Evolutionary conservation across 352 stramenopile species (phyloP), one percentile per base, ranked within the genome.

Genomic region (Phytophthora rubi): DNA sequence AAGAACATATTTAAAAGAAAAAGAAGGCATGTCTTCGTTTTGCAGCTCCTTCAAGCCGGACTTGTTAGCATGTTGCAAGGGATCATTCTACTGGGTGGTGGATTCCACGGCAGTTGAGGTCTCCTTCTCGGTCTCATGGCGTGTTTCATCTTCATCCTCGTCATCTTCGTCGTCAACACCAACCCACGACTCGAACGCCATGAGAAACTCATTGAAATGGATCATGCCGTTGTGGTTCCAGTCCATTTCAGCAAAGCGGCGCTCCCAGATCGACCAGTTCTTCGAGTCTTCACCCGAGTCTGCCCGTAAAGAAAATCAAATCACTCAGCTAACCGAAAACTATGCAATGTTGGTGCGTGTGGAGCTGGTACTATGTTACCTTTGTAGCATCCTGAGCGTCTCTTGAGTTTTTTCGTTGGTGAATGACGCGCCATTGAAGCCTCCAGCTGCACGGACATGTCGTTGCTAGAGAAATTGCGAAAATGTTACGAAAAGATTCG

Each of bases 181-280:
- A 16, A 96, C 85, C 87, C 88, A 96, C 8, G 85, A 92, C 59
- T 90, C 83, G 51, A 94, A 95, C 16, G 88, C 86, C 72, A 92
- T 84, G 39, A 96, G 76, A 57, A 96, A 96, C 68, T 96, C 87
- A 56, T 93, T 93, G 68, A 93, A 94, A 23, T 92, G 86, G 62
- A 94, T 93, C 37, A 75, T 81, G 42, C 88, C 86, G 64, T 93
- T 86, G 60, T 92, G 68, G 57, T 94, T 86, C 83, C 86, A 93
- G 63, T 96, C 88, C 81, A 96, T 92, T 57, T 96, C 86, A 47
- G 77, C 81, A 59, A 91, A 96, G n/a, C 86, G 86, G 32, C 71
- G 81, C 52, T 93, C 83, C 79, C 78, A 90, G 42, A 93, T 91
- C 37, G 77, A 77, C 30, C 75, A 58, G 53, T 88, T 91, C 35